phyloP scores from a whole-genome alignment of 495 filamentous ascomycete species.

The Xylaria flabelliformis region DNA sequence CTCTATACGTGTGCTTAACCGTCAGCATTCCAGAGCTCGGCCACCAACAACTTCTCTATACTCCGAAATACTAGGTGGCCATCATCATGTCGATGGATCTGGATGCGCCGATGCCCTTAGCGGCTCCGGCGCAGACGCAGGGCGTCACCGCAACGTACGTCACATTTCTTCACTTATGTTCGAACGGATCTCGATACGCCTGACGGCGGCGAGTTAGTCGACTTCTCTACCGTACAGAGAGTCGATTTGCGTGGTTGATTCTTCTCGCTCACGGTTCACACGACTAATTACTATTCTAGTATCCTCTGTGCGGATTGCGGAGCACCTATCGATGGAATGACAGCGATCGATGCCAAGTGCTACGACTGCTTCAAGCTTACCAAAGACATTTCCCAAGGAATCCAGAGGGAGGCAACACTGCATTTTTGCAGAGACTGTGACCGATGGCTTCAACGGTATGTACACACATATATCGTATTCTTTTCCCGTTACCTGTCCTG shows the following conservation, averaged over 20 bases:
- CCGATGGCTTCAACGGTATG: slow-evolving; percentile 77
- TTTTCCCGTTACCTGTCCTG: not conserved
- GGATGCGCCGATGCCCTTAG: slow-evolving; percentile 40
- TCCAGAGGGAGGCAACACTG: slow-evolving; percentile 82
- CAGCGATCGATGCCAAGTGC: slow-evolving; percentile 84
- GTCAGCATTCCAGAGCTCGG: not conserved
- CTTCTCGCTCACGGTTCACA: not conserved
- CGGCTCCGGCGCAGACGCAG: slow-evolving; percentile 30
- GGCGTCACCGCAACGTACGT: slow-evolving; percentile 33
- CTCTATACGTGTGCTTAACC: not conserved
- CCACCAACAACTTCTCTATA: not conserved
- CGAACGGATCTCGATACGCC: not conserved
- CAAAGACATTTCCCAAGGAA: slow-evolving; percentile 90
- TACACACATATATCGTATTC: not conserved
- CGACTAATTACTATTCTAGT: slow-evolving; percentile 47
- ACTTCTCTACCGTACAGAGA: not conserved
- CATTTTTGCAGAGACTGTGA: slow-evolving; percentile 92
- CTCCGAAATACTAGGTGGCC: not conserved
- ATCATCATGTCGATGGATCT: slow-evolving; percentile 43
- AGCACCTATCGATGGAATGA: slow-evolving; percentile 89
- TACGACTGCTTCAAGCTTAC: slow-evolving; percentile 92
- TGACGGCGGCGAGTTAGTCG: not conserved
- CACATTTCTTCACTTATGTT: not conserved
- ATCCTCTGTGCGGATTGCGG: slow-evolving; percentile 97
- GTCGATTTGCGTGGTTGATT: not conserved